Evolutionary conservation across 129 eudicot genomes (phyloP).

Genomic region (Pulicaria dysenterica): DNA sequence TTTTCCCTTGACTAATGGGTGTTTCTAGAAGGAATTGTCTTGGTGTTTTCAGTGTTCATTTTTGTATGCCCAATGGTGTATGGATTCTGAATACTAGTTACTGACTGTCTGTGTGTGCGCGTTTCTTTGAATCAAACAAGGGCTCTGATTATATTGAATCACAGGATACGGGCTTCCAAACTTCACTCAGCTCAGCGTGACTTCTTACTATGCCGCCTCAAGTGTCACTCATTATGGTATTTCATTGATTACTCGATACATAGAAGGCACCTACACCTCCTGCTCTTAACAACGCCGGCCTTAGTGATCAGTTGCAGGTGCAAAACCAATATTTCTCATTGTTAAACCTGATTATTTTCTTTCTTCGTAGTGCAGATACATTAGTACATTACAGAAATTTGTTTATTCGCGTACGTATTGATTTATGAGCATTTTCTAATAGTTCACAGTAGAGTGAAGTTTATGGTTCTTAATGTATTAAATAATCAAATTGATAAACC

Average conservation of each 20-base stretch:
- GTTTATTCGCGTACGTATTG: constrained; percentile 13
- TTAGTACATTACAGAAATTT: constrained; percentile 18
- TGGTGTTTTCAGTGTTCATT: too few relatives aligned
- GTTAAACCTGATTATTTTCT: background rate
- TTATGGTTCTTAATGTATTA: background rate
- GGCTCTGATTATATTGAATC: background rate
- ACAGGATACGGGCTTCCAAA: constrained; percentile 79
- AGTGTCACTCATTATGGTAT: constrained; percentile 75
- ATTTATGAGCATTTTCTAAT: constrained; percentile 20
- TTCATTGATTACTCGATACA: constrained; percentile 67
- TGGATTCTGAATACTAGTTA: background rate
- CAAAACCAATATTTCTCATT: background rate
- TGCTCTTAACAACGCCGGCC: constrained; percentile 31
- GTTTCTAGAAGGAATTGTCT: too few relatives aligned
- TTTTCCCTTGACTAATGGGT: too few relatives aligned
- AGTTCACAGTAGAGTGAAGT: constrained; percentile 16
- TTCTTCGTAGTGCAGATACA: background rate
- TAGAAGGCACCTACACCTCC: constrained; percentile 56
- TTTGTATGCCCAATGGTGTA: background rate
- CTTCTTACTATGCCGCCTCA: constrained; percentile 79
- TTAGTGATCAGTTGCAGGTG: constrained; percentile 25
- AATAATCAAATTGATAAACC: background rate
- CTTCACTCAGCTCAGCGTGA: constrained; percentile 65
- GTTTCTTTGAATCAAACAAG: too few relatives aligned
- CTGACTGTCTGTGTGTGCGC: background rate